phyloP scores from a whole-genome alignment of 2,329 filamentous ascomycete species.

The Aureobasidium sp. region DNA sequence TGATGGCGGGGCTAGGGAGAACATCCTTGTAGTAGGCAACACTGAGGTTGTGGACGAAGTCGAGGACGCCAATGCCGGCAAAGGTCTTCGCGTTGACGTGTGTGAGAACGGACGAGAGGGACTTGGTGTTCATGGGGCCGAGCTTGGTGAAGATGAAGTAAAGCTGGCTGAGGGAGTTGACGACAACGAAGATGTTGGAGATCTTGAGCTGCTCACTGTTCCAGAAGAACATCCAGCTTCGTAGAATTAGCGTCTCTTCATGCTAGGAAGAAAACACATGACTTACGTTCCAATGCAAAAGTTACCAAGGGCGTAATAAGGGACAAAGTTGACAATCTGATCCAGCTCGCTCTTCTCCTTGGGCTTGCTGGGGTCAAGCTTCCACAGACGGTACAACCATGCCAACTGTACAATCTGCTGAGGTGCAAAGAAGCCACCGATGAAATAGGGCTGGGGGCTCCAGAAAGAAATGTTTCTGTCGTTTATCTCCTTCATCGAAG shows the following conservation, averaged over 20 bases:
- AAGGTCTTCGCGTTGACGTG: slow-evolving; percentile 53
- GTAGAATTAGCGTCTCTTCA: background rate
- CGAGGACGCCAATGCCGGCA: slow-evolving; percentile 52
- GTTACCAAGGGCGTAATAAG: slow-evolving; percentile 50
- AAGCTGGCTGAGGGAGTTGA: slow-evolving; percentile 49
- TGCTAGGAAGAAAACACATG: background rate
- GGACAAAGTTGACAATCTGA: slow-evolving; percentile 40
- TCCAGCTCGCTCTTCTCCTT: slow-evolving; percentile 36
- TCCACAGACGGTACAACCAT: slow-evolving; percentile 51
- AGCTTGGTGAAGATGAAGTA: slow-evolving; percentile 45
- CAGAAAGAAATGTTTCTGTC: slow-evolving; percentile 52
- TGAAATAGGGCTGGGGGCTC: slow-evolving; percentile 51
- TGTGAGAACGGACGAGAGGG: slow-evolving; percentile 46
- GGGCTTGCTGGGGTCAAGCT: slow-evolving; percentile 35
- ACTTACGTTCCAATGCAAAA: slow-evolving; percentile 46
- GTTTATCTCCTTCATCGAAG: slow-evolving; percentile 54
- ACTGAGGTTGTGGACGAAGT: slow-evolving; percentile 50
- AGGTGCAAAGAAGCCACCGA: slow-evolving; percentile 53
- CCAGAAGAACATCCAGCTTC: slow-evolving; percentile 56
- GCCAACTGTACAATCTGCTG: slow-evolving; percentile 51
- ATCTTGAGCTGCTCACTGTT: slow-evolving; percentile 44
- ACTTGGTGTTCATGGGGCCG: slow-evolving; percentile 40
- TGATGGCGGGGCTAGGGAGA: slow-evolving; percentile 39
- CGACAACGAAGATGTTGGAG: slow-evolving; percentile 47
- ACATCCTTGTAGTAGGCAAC: slow-evolving; percentile 48